These are phyloP conservation scores for Dendrobium nobile DNA, from an alignment of 106 monocot genomes.

Conservation along the genomic window DNA sequence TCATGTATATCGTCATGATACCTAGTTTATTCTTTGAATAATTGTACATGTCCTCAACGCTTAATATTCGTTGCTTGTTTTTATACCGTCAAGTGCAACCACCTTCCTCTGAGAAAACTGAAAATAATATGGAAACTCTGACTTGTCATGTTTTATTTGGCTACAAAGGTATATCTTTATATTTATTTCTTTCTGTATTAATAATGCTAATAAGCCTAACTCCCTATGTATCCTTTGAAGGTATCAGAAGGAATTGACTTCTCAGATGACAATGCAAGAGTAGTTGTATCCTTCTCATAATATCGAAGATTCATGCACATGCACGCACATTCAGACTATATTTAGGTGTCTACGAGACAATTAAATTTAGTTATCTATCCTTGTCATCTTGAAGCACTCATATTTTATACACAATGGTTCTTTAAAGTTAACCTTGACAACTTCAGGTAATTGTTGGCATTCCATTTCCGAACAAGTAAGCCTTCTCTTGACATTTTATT, in stretches of 20 bases:
- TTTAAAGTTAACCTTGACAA: slow-evolving; percentile 43
- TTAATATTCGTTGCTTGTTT: not conserved
- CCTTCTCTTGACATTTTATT: slow-evolving; percentile 9
- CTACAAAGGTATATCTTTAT: not conserved
- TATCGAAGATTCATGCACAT: not conserved
- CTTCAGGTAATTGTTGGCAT: slow-evolving; percentile 93
- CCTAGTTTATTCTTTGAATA: not conserved
- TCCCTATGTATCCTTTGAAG: slow-evolving; percentile 24
- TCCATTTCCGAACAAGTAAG: slow-evolving; percentile 98
- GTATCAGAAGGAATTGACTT: slow-evolving; percentile 99
- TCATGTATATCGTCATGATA: not conserved
- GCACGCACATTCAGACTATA: not conserved
- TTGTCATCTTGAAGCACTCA: not conserved
- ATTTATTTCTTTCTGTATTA: not conserved
- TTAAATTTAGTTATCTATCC: not conserved
- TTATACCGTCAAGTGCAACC: not conserved
- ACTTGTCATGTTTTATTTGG: not conserved
- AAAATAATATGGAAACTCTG: not conserved
- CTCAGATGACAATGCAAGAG: slow-evolving; percentile 97
- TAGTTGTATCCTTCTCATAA: slow-evolving; percentile 86
- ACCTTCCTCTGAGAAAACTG: not conserved
- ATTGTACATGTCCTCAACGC: not conserved
- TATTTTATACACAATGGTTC: not conserved
- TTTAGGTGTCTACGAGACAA: not conserved
- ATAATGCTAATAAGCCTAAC: not conserved